phyloP scores from a whole-genome alignment of 2,329 filamentous ascomycete species.

The Colletotrichum godetiae region DNA sequence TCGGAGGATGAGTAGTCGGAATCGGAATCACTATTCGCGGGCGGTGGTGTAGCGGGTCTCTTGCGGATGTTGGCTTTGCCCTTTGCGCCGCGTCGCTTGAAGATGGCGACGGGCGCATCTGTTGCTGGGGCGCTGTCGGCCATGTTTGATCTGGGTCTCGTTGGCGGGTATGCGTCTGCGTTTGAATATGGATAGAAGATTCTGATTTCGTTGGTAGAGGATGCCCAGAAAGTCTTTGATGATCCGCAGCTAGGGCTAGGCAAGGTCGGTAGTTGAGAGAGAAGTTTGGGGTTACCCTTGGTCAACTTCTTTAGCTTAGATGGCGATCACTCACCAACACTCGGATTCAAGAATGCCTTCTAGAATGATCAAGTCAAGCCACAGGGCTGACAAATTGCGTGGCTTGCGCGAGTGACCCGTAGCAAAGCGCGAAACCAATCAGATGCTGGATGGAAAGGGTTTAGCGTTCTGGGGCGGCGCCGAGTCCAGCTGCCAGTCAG shows the following conservation, averaged over 20 bases:
- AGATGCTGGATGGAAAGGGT: constrained; percentile 7
- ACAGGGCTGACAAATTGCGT: constrained; percentile 32
- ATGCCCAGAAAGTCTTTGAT: not conserved
- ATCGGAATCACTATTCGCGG: constrained; percentile 70
- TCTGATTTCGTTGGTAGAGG: not conserved
- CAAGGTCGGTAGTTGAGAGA: constrained; percentile 4
- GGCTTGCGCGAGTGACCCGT: not conserved
- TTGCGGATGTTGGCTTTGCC: constrained; percentile 83
- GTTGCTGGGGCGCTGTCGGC: constrained; percentile 37
- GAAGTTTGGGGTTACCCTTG: constrained; percentile 13
- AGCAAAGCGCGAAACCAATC: not conserved
- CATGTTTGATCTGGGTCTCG: constrained; percentile 2
- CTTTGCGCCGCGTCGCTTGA: constrained; percentile 88
- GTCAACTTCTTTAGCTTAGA: constrained; percentile 4
- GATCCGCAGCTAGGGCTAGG: constrained; percentile 5
- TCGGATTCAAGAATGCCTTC: constrained; percentile 10
- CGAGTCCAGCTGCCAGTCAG: not conserved
- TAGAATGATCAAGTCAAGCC: constrained; percentile 33
- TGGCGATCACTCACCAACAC: constrained; percentile 12
- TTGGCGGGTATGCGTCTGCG: not conserved
- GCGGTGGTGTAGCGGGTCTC: constrained; percentile 81
- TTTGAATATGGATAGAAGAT: not conserved
- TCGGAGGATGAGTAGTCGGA: constrained; percentile 78
- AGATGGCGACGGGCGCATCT: constrained; percentile 70
- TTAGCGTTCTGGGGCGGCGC: not conserved